Base-by-base conservation (phyloP, 2,329 filamentous ascomycete genomes). In the Talaromyces sp. region DNA sequence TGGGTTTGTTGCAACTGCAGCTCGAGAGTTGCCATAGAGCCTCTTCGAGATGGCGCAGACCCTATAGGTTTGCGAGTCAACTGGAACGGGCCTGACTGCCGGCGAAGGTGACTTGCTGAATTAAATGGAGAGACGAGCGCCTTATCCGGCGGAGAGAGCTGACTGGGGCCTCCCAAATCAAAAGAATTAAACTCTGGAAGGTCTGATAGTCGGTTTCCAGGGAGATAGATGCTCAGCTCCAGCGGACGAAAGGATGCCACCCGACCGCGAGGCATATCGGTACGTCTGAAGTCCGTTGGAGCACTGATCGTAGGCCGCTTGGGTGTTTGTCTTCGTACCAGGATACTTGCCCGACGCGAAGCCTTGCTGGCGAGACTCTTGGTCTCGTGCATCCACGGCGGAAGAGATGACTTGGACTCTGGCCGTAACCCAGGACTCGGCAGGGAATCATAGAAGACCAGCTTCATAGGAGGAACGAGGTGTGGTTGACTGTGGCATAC, bases 141-240 rank as follows among this genome's bases (percentile, higher is more conserved):
- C 59, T 69, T 75, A 16, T 73, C 69, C 2, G 77, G 77, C 2
- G 68, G 65, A 64, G 68, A 63, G 66, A 70, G 68, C 63, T 68
- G 62, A 27, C 68, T 63, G 16, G 61, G 34, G 62, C 71, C 70
- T 1, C 72, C 70, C 16, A 78, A 63, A n/a, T 71, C 70, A 54
- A 78, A 75, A 2, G 69, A 59, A 18, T 75, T 73, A 63, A 82
- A 82, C 28, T 70, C 70, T 23, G 79, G 79, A 33, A 82, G 70
- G 61, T 78, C 73, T 31, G 79, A 78, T 14, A 81, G 67, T 61
- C 73, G 71, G 66, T 79, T 78, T 44, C 73, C 74, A n/a, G 76
- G 72, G 58, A 72, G 67, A 66, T 80, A 75, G 59, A 82, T 81
- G 66, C 74, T 81, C 54, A 82, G 70, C 67, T 81, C 75, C n/a